Base-by-base conservation (phyloP, 129 eudicot species). In the Mikania micrantha region DNA sequence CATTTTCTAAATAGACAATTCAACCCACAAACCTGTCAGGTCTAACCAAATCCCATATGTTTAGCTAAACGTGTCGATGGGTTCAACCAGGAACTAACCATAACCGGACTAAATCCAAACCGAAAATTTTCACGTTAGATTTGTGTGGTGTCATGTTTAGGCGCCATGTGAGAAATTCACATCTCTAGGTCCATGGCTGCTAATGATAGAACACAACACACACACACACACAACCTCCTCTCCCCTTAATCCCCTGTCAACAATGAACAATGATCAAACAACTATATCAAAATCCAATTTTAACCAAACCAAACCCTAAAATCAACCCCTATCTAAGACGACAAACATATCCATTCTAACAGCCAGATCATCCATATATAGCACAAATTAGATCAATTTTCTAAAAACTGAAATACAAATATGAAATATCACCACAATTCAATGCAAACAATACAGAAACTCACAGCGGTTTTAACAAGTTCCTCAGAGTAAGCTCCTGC, bases 401-500 rank as follows among this genome's bases (percentile, higher is more conserved):
- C 58, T 16, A 63, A 9, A 38, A 29, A 28, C 58, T 16, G 54
- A 9, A 38, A 29, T 29, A 11, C 32, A 21, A 13, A 78, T 17
- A 12, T 2, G 15, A 4, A 17, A 41, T n/a, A 16, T 12, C 32
- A 36, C 17, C n/a, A 66, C 20, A 24, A 28, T 39, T 45, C 15
- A 58, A 53, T 60, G 4, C 10, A 9, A 62, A 60, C 71, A 7
- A 48, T 58, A 9, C 10, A 2, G 29, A 52, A 29, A 53, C 75
- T 72, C 67, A 91, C 96, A 56, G 97, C 96, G 52, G 97, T 91
- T 75, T 85, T 74, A 65, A 92, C 77, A 60, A 92, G 98, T 22
- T 91, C 97, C 13, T 91, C 94, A 57, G 94, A 66, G 84, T 91
- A 91, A 49, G 97, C 83, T 82, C 97, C 91, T 21, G 95, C 92